A percentile compares a stretch with the other conserved stretches of the same genome.
Evolutionary conservation across 495 filamentous ascomycete species (phyloP).

Genomic region (Penicillium verhagenii): DNA sequence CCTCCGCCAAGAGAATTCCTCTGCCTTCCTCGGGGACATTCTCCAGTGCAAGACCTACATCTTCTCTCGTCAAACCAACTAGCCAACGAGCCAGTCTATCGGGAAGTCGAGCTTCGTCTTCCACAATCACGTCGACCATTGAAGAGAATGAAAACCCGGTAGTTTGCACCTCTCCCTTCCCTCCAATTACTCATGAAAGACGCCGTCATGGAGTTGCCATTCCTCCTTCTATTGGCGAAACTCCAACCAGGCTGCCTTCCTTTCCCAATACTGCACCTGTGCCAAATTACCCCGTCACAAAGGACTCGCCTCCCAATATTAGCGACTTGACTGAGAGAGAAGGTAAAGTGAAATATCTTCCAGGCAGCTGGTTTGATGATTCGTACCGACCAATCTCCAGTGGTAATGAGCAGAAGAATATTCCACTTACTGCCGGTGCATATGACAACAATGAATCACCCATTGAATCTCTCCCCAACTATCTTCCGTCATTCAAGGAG

Average conservation of each 20-base stretch:
- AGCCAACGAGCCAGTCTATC: background rate
- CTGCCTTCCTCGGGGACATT: background rate
- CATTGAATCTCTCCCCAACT: background rate
- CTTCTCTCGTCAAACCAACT: background rate
- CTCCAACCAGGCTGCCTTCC: background rate
- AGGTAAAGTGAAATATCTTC: slow-evolving; percentile 14
- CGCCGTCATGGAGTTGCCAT: background rate
- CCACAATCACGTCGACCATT: background rate
- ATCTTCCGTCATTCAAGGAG: slow-evolving; percentile 11
- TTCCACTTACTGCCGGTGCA: background rate
- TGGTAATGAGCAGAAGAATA: background rate
- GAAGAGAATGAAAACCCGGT: background rate
- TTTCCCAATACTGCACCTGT: background rate
- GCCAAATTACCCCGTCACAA: background rate
- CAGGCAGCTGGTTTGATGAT: background rate
- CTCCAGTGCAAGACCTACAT: background rate
- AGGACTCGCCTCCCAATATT: slow-evolving; percentile 1
- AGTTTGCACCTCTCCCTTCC: background rate
- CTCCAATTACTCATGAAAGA: background rate
- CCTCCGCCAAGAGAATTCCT: slow-evolving; percentile 9
- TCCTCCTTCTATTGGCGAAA: background rate
- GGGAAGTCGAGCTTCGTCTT: background rate
- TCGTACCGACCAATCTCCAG: background rate
- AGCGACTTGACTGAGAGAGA: slow-evolving; percentile 6
- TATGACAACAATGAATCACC: background rate